Percentiles rank a stretch among this genome's conserved stretches.
Conservation (phyloP, 768 basidiomycete species). For the Vishniacozyma victoriae region DNA sequence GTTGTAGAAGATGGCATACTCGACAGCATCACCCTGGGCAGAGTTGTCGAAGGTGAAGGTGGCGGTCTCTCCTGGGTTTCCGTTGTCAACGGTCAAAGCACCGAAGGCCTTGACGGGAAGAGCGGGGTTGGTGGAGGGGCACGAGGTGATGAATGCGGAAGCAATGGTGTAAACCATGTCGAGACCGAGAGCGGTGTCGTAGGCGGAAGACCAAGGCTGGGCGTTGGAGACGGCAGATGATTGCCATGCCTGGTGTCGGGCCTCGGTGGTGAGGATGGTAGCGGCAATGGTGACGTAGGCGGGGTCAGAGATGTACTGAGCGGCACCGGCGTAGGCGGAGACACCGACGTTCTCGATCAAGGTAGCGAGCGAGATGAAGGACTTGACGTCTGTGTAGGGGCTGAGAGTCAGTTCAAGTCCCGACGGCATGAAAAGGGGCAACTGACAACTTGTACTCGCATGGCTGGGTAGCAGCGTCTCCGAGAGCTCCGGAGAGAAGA, state of each 20-base stretch:
- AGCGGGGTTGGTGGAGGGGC: slow-evolving; percentile 55
- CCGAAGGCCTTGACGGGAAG: slow-evolving; percentile 58
- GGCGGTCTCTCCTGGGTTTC: slow-evolving; percentile 42
- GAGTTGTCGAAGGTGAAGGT: slow-evolving; percentile 54
- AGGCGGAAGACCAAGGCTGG: slow-evolving; percentile 52
- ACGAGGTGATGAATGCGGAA: slow-evolving; percentile 53
- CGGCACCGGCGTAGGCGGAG: slow-evolving; percentile 59
- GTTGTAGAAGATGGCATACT: slow-evolving; percentile 36
- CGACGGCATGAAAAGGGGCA: not conserved
- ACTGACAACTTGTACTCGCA: slow-evolving; percentile 58
- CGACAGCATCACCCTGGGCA: slow-evolving; percentile 30
- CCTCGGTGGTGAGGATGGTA: slow-evolving; percentile 59
- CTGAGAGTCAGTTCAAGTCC: slow-evolving; percentile 4
- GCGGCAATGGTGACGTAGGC: slow-evolving; percentile 53
- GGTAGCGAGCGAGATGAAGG: slow-evolving; percentile 54
- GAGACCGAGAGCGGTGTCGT: slow-evolving; percentile 54
- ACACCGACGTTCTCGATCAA: slow-evolving; percentile 57
- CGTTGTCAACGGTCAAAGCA: slow-evolving; percentile 41
- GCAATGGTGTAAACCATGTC: slow-evolving; percentile 54
- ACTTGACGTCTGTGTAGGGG: slow-evolving; percentile 52
- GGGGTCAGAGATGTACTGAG: slow-evolving; percentile 52
- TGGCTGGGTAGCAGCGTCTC: slow-evolving; percentile 51
- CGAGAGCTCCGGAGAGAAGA: slow-evolving; percentile 53
- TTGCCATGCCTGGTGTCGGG: slow-evolving; percentile 61
- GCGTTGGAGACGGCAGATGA: slow-evolving; percentile 51